phyloP scores from a whole-genome alignment of 2,329 filamentous ascomycete species.

The Lachnellula subtilissima region DNA sequence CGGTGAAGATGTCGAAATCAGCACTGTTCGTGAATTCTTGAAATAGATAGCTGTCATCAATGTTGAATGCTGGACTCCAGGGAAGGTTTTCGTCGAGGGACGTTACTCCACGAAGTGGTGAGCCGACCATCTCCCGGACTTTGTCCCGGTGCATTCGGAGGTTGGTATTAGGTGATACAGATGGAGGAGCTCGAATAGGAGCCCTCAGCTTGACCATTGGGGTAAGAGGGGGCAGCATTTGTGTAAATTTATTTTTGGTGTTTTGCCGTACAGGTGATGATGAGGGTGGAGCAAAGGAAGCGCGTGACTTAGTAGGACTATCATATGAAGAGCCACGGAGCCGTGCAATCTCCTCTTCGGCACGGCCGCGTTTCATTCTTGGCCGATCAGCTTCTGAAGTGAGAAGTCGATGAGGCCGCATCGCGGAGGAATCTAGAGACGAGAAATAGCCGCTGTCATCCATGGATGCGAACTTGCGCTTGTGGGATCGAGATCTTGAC shows the following conservation, averaged over 20 bases:
- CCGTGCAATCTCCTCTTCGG: slow-evolving; percentile 92
- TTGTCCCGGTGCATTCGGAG: slow-evolving; percentile 81
- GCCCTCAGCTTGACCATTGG: slow-evolving; percentile 77
- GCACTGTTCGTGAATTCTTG: slow-evolving; percentile 40
- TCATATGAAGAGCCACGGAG: slow-evolving; percentile 90
- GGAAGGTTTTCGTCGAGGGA: slow-evolving; percentile 49
- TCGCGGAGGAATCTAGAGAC: slow-evolving; percentile 84
- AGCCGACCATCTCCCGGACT: slow-evolving; percentile 76
- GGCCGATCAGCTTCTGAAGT: slow-evolving; percentile 79
- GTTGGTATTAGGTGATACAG: slow-evolving; percentile 89
- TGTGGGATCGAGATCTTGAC: slow-evolving; percentile 61
- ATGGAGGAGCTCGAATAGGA: slow-evolving; percentile 54
- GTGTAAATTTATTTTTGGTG: slow-evolving; percentile 43
- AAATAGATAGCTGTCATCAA: slow-evolving; percentile 54
- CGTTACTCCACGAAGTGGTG: slow-evolving; percentile 57
- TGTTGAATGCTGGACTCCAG: slow-evolving; percentile 63
- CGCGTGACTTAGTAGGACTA: slow-evolving; percentile 71
- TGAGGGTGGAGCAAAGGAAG: slow-evolving; percentile 44
- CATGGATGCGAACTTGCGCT: slow-evolving; percentile 73
- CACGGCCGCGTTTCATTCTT: slow-evolving; percentile 79
- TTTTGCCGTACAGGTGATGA: slow-evolving; percentile 62
- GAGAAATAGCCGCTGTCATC: slow-evolving; percentile 97
- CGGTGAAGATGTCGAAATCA: slow-evolving; percentile 60
- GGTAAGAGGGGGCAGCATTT: slow-evolving; percentile 72
- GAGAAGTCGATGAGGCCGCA: slow-evolving; percentile 66